Percentiles rank a stretch among this genome's conserved stretches.
These are phyloP conservation scores for Phaeosphaeria sp. DNA, from an alignment of 2,329 filamentous ascomycete genomes.

Conservation along the genomic window DNA sequence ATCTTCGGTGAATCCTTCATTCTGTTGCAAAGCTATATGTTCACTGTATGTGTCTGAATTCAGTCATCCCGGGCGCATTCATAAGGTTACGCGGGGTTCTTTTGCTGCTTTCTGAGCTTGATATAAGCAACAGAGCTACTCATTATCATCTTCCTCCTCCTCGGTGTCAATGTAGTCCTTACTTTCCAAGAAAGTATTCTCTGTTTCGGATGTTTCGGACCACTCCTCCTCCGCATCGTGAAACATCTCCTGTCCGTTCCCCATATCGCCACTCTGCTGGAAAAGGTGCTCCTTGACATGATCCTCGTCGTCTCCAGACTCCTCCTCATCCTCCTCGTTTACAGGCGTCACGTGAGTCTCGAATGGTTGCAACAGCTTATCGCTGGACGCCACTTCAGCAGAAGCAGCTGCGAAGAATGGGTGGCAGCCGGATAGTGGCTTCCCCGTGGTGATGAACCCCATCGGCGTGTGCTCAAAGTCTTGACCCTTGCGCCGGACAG, in stretches of 20 bases:
- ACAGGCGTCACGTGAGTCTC: not conserved
- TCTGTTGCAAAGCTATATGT: no score
- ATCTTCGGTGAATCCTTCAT: no score
- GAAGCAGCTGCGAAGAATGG: conserved; percentile 56
- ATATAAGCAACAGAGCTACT: not conserved
- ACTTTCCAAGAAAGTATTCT: conserved; percentile 13
- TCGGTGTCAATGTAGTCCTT: not conserved
- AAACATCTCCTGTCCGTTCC: not conserved
- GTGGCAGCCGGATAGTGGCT: conserved; percentile 55
- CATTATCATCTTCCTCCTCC: not conserved
- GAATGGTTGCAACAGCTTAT: not conserved
- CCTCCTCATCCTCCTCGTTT: conserved; percentile 6
- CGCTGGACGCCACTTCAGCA: not conserved
- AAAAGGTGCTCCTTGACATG: conserved; percentile 13
- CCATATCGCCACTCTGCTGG: not conserved
- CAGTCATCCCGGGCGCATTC: no score
- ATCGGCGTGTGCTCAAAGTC: conserved; percentile 67
- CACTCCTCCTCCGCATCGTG: conserved; percentile 7
- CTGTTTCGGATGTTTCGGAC: conserved; percentile 6
- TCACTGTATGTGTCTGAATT: no score
- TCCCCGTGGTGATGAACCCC: conserved; percentile 63
- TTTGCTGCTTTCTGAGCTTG: no score
- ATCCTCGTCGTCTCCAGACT: conserved; percentile 13
- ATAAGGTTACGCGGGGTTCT: no score
- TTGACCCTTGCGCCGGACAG: conserved; percentile 60